Conservation (phyloP, 345 rosid genomes). For the Citrus cavaleriei region DNA sequence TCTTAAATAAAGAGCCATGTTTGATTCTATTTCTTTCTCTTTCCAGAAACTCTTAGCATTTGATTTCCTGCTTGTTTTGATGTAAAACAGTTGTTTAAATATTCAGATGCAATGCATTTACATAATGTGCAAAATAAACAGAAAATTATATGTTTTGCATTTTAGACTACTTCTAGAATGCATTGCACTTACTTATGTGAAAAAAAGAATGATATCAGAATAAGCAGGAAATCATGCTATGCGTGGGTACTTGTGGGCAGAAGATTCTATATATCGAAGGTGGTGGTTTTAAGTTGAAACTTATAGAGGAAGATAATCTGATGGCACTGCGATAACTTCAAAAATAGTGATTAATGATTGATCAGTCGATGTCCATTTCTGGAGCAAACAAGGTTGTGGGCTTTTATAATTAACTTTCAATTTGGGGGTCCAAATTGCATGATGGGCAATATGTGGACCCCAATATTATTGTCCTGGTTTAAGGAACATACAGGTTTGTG, state of each 20-base stretch:
- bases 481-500: background rate
- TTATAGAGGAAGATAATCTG: background rate
- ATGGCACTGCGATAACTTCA: background rate
- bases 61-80: background rate
- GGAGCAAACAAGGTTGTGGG: background rate
- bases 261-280: background rate
- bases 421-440: background rate
- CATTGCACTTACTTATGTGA: background rate
- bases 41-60: background rate
- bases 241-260: background rate
- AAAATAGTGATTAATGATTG: background rate
- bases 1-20: background rate
- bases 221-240: background rate
- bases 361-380: background rate
- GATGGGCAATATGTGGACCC: background rate
- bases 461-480: background rate
- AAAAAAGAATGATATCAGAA: background rate
- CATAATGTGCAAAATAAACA: too few relatives aligned
- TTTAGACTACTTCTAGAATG: background rate
- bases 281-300: background rate
- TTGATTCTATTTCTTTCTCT: background rate
- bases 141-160: background rate
- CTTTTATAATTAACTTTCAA: background rate
- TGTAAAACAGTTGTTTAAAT: background rate
- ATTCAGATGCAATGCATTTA: background rate